Percentiles rank a stretch among this genome's conserved stretches.
These are phyloP conservation scores for Aspergillus fumigatus DNA, from an alignment of 2,329 filamentous ascomycete genomes.

Conservation along the genomic window DNA sequence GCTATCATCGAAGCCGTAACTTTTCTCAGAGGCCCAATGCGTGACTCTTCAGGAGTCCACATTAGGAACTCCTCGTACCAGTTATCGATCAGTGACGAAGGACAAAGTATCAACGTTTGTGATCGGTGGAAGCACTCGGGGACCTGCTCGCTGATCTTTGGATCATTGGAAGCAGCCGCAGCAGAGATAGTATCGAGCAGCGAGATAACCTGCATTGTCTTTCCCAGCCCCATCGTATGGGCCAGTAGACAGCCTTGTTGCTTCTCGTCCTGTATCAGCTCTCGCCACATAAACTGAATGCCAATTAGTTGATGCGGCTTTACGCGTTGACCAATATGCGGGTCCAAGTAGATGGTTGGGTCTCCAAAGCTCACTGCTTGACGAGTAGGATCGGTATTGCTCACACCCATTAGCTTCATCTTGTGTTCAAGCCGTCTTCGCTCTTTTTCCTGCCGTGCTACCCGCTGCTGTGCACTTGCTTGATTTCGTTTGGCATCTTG, in stretches of 20 bases:
- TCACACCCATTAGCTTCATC: slow-evolving; percentile 28
- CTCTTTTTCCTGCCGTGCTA: slow-evolving; percentile 53
- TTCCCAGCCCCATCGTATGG: slow-evolving; percentile 88
- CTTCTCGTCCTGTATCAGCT: slow-evolving; percentile 60
- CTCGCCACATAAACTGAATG: slow-evolving; percentile 84
- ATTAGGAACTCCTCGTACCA: slow-evolving; percentile 72
- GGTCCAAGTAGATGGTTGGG: slow-evolving; percentile 52
- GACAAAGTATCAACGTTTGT: slow-evolving; percentile 70
- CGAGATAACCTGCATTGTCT: slow-evolving; percentile 87
- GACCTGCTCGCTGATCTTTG: slow-evolving; percentile 59
- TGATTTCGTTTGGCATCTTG: slow-evolving; percentile 51
- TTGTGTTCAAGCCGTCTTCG: slow-evolving; percentile 30
- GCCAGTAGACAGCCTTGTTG: slow-evolving; percentile 75
- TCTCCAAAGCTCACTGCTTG: slow-evolving; percentile 43
- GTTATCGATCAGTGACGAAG: slow-evolving; percentile 69
- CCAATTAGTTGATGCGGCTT: slow-evolving; percentile 79
- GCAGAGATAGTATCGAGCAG: slow-evolving; percentile 71
- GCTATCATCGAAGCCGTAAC: slow-evolving; percentile 44
- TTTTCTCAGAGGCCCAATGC: slow-evolving; percentile 54
- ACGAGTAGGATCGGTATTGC: slow-evolving; percentile 41
- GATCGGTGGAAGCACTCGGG: slow-evolving; percentile 59
- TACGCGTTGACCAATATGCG: slow-evolving; percentile 59
- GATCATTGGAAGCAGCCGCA: slow-evolving; percentile 57
- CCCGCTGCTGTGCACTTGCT: slow-evolving; percentile 51
- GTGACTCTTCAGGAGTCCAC: slow-evolving; percentile 57